These are phyloP conservation scores for Sherardia arvensis DNA, from an alignment of 257 asterid species.

Conservation along the genomic window DNA sequence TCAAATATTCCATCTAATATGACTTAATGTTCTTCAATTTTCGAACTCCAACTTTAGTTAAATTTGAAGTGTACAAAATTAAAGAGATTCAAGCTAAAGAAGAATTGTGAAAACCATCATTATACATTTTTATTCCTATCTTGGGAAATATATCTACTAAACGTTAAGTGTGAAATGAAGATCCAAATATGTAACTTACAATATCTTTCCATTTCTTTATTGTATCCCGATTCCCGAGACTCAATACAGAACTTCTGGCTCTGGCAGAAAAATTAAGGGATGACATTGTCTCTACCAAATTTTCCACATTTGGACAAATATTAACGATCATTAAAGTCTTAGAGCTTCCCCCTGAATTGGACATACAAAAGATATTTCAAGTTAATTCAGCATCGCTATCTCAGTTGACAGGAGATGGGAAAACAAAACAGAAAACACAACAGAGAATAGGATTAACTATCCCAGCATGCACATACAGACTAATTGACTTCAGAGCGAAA, in stretches of 20 bases:
- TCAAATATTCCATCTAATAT: not conserved
- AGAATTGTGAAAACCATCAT: not conserved
- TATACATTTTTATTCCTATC: not conserved
- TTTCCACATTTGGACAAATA: slow-evolving; percentile 60
- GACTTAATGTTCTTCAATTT: not conserved
- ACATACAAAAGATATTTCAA: slow-evolving; percentile 15
- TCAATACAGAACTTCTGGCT: slow-evolving; percentile 73
- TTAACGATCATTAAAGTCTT: slow-evolving; percentile 84
- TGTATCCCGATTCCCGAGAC: slow-evolving; percentile 96
- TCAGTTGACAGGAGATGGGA: slow-evolving; percentile 1
- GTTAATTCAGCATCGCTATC: not conserved
- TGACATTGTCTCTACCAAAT: slow-evolving; percentile 68
- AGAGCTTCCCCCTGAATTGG: slow-evolving; percentile 76
- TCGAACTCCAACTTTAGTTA: not conserved
- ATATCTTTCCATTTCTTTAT: slow-evolving; percentile 93
- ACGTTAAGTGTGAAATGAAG: slow-evolving; percentile 10
- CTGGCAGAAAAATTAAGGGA: slow-evolving; percentile 91
- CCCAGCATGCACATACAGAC: not conserved
- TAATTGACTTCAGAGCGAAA: not conserved
- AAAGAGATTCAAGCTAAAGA: not conserved
- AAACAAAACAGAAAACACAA: not conserved
- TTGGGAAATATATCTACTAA: not conserved
- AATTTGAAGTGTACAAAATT: not conserved
- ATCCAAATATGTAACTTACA: slow-evolving; percentile 41
- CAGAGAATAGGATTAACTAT: not conserved